Percentiles rank a stretch among this genome's conserved stretches.
These are phyloP conservation scores for Xylariaceae sp. DNA, from an alignment of 2,329 filamentous ascomycete genomes.

Conservation along the genomic window DNA sequence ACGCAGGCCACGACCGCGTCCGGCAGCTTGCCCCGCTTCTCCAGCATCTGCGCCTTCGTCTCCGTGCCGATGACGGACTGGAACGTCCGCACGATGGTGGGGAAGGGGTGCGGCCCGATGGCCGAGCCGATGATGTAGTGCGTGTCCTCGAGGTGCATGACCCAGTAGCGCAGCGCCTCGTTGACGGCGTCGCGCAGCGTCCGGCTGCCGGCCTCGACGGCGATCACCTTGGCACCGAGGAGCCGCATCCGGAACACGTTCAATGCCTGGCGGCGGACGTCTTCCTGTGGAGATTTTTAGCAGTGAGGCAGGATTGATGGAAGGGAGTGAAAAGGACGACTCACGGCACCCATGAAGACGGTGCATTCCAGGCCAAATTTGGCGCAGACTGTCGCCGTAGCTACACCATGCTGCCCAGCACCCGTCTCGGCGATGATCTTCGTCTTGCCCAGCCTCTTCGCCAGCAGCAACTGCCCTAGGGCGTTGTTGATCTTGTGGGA, in stretches of 20 bases:
- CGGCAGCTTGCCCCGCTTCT: conserved; percentile 78
- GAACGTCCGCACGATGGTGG: conserved; percentile 94
- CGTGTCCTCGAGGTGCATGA: conserved; percentile 83
- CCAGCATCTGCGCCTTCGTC: conserved; percentile 85
- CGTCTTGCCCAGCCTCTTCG: conserved; percentile 81
- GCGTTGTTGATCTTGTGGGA: conserved; percentile 99
- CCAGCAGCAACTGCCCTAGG: conserved; percentile 83
- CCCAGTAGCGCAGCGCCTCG: conserved; percentile 90
- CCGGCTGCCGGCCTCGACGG: conserved; percentile 82
- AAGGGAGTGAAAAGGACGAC: conserved; percentile 13
- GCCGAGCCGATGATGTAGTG: conserved; percentile 98
- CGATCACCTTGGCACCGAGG: conserved; percentile 83
- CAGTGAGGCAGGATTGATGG: neutral
- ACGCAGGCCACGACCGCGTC: conserved; percentile 96
- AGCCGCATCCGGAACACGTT: conserved; percentile 99
- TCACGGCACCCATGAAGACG: conserved; percentile 86
- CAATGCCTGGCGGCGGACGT: conserved; percentile 88
- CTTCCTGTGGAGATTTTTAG: conserved; percentile 46
- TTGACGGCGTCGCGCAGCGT: conserved; percentile 87
- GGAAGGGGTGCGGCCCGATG: conserved; percentile 96
- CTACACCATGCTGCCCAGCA: conserved; percentile 94
- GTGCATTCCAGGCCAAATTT: conserved; percentile 98
- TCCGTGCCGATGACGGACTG: conserved; percentile 94
- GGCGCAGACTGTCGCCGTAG: conserved; percentile 92
- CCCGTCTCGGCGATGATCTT: conserved; percentile 98